Percentiles rank a stretch among this genome's conserved stretches.
These are phyloP conservation scores for Tetrahymena elliotti DNA, from an alignment of 73 alveolate species.

Conservation along the genomic window DNA sequence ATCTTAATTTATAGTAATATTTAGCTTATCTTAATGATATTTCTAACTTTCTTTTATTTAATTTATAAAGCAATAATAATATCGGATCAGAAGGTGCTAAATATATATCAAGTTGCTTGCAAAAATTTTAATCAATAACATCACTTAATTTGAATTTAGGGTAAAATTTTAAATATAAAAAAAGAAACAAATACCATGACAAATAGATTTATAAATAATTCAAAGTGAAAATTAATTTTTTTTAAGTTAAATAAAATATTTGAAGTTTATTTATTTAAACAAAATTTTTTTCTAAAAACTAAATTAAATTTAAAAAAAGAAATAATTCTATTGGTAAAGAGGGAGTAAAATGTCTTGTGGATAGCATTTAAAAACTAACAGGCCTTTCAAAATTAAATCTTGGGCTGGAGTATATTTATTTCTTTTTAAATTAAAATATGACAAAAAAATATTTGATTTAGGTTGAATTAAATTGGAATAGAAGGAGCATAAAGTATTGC, in stretches of 20 bases:
- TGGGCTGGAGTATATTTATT: background rate
- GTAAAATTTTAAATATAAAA: no score
- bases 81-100: background rate
- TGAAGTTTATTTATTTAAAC: no score
- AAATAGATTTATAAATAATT: no score
- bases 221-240: no score
- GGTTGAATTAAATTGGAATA: background rate
- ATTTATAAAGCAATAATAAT: background rate
- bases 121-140: background rate
- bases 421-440: no score
- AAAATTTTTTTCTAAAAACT: no score
- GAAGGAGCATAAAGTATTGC: background rate
- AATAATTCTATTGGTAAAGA: background rate
- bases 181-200: no score
- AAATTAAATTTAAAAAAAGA: no score
- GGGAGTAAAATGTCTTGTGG: background rate
- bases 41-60: no score
- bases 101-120: background rate
- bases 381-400: background rate
- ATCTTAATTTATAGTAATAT: background rate
- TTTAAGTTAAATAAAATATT: no score
- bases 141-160: background rate
- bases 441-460: no score
- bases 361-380: background rate
- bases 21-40: no score